phyloP scores from a whole-genome alignment of 805 yeast species.

The Suhomyces emberorum region DNA sequence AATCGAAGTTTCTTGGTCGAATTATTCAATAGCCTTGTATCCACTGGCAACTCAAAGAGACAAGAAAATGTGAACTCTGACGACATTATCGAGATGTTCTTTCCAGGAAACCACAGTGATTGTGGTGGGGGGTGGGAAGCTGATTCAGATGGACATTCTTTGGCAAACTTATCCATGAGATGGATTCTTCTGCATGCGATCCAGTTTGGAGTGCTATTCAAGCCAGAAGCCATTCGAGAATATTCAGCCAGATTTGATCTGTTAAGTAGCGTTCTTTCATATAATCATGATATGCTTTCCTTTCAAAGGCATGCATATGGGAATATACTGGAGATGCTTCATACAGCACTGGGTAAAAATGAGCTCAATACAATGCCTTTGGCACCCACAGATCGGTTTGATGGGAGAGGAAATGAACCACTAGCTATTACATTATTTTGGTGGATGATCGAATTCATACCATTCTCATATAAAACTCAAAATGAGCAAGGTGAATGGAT shows the following conservation, averaged over 20 bases:
- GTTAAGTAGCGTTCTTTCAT: slow-evolving; percentile 42
- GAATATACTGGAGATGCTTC: no score
- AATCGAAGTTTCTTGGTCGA: background rate
- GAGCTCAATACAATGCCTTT: no score
- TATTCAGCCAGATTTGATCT: slow-evolving; percentile 41
- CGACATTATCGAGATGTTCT: slow-evolving; percentile 54
- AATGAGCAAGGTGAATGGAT: slow-evolving; percentile 49
- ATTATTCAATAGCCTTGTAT: background rate
- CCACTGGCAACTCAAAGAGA: background rate
- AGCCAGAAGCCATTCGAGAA: slow-evolving; percentile 35
- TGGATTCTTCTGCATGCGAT: slow-evolving; percentile 61
- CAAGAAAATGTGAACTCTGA: slow-evolving; percentile 12
- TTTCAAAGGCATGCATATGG: no score
- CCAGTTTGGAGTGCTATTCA: slow-evolving; percentile 48
- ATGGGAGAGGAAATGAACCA: slow-evolving; percentile 36
- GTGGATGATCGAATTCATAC: slow-evolving; percentile 65
- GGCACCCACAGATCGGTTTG: slow-evolving; percentile 25
- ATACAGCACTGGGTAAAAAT: no score
- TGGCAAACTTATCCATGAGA: slow-evolving; percentile 52
- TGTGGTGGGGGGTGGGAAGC: slow-evolving; percentile 66
- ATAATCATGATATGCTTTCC: slow-evolving; percentile 43
- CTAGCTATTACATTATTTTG: slow-evolving; percentile 36
- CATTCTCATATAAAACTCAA: slow-evolving; percentile 52
- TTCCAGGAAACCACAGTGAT: slow-evolving; percentile 69
- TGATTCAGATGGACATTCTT: slow-evolving; percentile 40